Evolutionary conservation across 306 rosid genomes (phyloP).

Genomic region (Trifolium fragiferum): DNA sequence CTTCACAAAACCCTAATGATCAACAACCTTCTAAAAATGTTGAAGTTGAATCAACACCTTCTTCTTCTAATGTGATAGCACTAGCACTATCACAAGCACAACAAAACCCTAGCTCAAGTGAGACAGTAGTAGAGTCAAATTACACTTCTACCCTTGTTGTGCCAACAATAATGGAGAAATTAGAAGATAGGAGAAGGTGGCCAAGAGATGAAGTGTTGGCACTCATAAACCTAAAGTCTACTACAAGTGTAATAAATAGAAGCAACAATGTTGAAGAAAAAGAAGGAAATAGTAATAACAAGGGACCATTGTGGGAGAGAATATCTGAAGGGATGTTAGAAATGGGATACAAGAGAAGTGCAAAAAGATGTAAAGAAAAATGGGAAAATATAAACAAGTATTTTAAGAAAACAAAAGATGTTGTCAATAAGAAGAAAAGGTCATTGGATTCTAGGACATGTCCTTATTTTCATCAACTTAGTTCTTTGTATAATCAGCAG

Average conservation of each 20-base stretch:
- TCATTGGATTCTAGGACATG: slow-evolving; percentile 84
- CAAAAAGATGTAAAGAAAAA: slow-evolving; percentile 91
- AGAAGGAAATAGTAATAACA: slow-evolving; percentile 25
- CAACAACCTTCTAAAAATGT: slow-evolving; percentile 32
- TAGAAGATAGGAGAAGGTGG: slow-evolving; percentile 74
- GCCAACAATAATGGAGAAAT: background rate
- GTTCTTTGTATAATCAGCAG: slow-evolving; percentile 50
- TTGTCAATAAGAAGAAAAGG: slow-evolving; percentile 63
- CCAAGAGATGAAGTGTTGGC: slow-evolving; percentile 89
- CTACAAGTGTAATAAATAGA: slow-evolving; percentile 37
- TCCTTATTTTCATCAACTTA: slow-evolving; percentile 81
- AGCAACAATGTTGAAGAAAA: slow-evolving; percentile 38
- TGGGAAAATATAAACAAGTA: slow-evolving; percentile 97
- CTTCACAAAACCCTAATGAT: background rate
- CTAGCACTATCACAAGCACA: background rate
- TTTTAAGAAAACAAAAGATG: slow-evolving; percentile 80
- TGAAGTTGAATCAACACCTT: background rate
- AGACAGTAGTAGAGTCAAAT: background rate
- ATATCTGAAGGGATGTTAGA: slow-evolving; percentile 84
- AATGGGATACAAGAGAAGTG: slow-evolving; percentile 78
- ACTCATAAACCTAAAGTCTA: slow-evolving; percentile 67
- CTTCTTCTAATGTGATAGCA: background rate
- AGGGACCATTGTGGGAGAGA: slow-evolving; percentile 87
- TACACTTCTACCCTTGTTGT: background rate
- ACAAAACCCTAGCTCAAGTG: slow-evolving; percentile 56